Base-by-base conservation (phyloP, 2,329 filamentous ascomycete species). In the Claviceps citrina region DNA sequence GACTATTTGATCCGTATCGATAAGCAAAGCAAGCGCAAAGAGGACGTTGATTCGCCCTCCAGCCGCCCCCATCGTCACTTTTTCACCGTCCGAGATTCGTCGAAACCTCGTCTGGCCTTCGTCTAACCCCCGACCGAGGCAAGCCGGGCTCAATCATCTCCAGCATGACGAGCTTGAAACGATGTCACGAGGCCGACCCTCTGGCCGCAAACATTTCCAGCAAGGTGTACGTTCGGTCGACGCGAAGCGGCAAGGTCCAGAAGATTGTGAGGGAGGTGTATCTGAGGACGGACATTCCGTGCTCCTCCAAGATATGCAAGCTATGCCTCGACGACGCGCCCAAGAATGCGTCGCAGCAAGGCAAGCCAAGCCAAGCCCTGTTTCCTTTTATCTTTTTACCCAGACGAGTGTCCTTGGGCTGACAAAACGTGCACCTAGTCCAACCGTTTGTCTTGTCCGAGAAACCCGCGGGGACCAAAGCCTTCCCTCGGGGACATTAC, bases 231-330 rank as follows among this genome's bases (percentile, higher is more conserved):
- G 84, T 98, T 47, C 76, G 91, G 44, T 95, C 91, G 20, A 93
- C 89, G 36, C 87, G 84, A 62, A 91, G 78, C 61, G 91, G 91
- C 61, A 95, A 95, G 66, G 89, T 96, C 44, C 91, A 96, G 62
- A 98, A 98, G 70, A 93, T 98, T 55, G 91, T 98, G 49, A 78
- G 87, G 54, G 91, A 98, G 67, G 73, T 96, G 47, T 98, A 98
- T 62, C 71, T 98, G 45, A 78, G 91, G 60, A 84, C 89, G 64
- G 91, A 98, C 59, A 96, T 98, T 54, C 89, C 91, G 37, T 98
- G 91, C 66, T 95, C 89, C 26, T 96, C 89, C 20, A 82, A 80
- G 60, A 68, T 98, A 33, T 98, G 91, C 66, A 71, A 72, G 45
- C 64, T 62, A 53, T 98, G 91, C 59, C 69, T 83, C 33, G 69